Base-by-base conservation (phyloP, 345 rosid genomes). In the Geranium rotundifolium region DNA sequence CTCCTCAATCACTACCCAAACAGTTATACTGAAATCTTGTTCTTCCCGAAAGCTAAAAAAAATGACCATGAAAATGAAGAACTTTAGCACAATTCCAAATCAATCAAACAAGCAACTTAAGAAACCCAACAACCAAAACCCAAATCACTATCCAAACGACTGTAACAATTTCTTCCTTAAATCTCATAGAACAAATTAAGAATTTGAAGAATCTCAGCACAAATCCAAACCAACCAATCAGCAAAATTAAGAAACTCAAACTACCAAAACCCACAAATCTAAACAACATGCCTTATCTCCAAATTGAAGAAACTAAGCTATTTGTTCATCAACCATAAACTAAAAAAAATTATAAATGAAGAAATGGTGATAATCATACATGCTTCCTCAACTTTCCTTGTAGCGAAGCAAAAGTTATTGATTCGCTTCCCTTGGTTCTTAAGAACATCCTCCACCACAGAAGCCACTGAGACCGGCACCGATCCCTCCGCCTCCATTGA, bases 381-480 rank as follows among this genome's bases (percentile, higher is more conserved):
- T 63, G 95, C 76, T 79, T 93, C 97, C 30, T 88, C 96, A 0
- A 73, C 74, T 68, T 67, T 84, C 54, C 78, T 70, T 1, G 97
- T 74, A n/a, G 75, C 76, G 68, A 81, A 69, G 23, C 63, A 76
- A 54, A 78, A 66, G 31, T 80, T 85, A 52, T 65, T 65, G 57
- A 73, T 64, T 66, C 79, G 74, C 41, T 56, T 65, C 39, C 75
- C 78, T 56, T 87, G 82, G 58, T 89, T 85, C 60, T 79, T 81
- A 72, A 93, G 85, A 65, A 93, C 81, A 63, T 83, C 97, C 72
- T 88, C 91, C 29, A 93, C 85, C 59, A 86, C 67, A 30, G 97
- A 86, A 57, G 77, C 85, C 54, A 83, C 78, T 52, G 86, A 81
- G 71, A 82, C 75, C 49, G 82, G 66, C 27, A 73, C 65, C 59